Base-by-base conservation (phyloP, 2,329 filamentous ascomycete genomes). In the Phialophora macrospora region DNA sequence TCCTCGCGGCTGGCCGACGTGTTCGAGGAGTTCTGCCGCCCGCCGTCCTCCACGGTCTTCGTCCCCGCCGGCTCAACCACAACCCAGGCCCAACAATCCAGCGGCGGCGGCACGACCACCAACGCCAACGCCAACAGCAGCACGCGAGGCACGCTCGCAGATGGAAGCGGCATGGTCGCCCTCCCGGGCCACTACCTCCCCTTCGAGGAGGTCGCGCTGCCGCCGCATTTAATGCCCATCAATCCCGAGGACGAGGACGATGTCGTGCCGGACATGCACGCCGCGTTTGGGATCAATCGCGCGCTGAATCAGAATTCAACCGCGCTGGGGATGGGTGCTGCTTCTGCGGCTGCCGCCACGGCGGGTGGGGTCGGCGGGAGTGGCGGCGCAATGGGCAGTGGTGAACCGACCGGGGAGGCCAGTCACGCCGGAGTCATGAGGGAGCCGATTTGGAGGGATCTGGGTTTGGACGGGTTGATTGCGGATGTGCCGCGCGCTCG, bases 171-270 rank as follows among this genome's bases (percentile, higher is more conserved):
- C 60, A 71, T 68, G 64, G 68, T 68, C 20, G 65, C 67, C 5
- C 68, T 78, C 1, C 74, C 74, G 7, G 73, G 79, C 57, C 77
- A 78, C 4, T 81, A 77, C 73, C 75, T 83, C 7, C 81, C 82
- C n/a, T 77, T 82, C 62, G 87, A 89, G 74, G 84, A 87, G 55
- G 87, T 89, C 73, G 83, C 85, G 71, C 82, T 89, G 2, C 79
- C 83, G 6, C 82, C 84, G 17, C 83, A 88, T 64, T 83, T 87
- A 64, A 85, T 88, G 72, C 87, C 87, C 0, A 75, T 86, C 14
- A 88, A 89, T 68, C 87, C 87, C 0, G 87, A 89, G 73, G 87
- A 89, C 68, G 86, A 89, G 74, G 87, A 89, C 67, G 87, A 88
- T 70, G 84, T 89, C 2, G 86, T 89, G 14, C 87, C 87, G 0